These are phyloP conservation scores for Murraya koenigii DNA, from an alignment of 345 rosid species.

Conservation along the genomic window DNA sequence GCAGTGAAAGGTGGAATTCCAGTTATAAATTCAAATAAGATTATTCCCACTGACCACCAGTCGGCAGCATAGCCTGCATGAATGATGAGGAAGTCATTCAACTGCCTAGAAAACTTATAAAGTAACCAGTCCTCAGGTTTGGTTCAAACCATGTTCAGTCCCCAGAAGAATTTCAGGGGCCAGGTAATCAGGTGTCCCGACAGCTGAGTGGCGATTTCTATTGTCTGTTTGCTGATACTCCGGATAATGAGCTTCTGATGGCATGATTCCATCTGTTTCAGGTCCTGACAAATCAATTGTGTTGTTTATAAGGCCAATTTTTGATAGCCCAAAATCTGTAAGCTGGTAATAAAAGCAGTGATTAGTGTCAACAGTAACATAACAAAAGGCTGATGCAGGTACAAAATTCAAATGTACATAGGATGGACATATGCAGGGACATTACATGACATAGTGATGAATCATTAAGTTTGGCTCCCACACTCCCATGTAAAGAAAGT, in stretches of 20 bases:
- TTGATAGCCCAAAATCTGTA: conserved; percentile 84
- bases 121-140: conserved; percentile 19
- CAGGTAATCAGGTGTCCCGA: conserved; percentile 88
- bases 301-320: conserved; percentile 80
- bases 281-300: conserved; percentile 68
- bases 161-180: conserved; percentile 96
- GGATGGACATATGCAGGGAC: not conserved
- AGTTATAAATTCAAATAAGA: conserved; percentile 69
- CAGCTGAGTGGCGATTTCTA: conserved; percentile 55
- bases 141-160: conserved; percentile 61
- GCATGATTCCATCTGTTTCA: conserved; percentile 35
- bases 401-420: not conserved
- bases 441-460: not conserved
- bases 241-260: conserved; percentile 34
- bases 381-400: conserved; percentile 15
- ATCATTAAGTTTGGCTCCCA: not conserved
- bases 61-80: conserved; percentile 73
- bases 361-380: conserved; percentile 22
- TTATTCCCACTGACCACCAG: conserved; percentile 94
- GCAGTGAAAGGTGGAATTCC: conserved; percentile 87
- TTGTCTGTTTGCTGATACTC: conserved; percentile 43
- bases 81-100: conserved; percentile 25
- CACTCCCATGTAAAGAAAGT: not conserved
- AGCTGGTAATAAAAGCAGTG: conserved; percentile 53
- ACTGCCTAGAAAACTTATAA: conserved; percentile 9